Conservation (phyloP, 2,329 filamentous ascomycete species). For the Diplodia seriata region DNA sequence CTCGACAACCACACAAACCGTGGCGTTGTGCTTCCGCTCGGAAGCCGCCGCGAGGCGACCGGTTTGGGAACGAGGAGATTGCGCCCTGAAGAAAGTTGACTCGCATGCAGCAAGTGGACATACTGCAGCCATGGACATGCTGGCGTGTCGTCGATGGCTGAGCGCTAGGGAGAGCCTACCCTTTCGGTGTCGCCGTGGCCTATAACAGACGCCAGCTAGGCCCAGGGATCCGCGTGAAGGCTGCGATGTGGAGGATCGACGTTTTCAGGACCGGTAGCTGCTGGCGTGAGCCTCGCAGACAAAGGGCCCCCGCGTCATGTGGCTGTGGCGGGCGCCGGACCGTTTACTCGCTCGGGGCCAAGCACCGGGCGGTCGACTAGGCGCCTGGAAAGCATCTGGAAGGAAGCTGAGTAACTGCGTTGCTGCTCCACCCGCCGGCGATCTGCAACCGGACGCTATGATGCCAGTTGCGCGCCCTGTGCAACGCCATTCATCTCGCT, state of each 20-base stretch:
- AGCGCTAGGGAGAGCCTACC: conserved; percentile 13
- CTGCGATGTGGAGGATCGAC: conserved; percentile 28
- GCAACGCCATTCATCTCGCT: conserved; percentile 30
- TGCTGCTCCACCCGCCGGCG: conserved; percentile 19
- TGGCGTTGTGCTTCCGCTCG: conserved; percentile 19
- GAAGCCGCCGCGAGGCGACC: background rate
- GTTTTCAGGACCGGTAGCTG: conserved; percentile 27
- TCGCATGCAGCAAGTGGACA: conserved; percentile 17
- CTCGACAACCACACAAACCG: conserved; percentile 12
- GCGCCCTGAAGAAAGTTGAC: conserved; percentile 19
- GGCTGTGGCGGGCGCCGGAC: conserved; percentile 30
- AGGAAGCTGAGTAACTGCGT: conserved; percentile 20
- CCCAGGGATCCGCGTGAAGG: conserved; percentile 28
- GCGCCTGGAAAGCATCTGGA: conserved; percentile 18
- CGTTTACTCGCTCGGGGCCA: conserved; percentile 18
- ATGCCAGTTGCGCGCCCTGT: conserved; percentile 27
- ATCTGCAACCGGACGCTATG: conserved; percentile 28
- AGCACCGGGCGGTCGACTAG: conserved; percentile 22
- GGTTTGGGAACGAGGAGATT: conserved; percentile 23
- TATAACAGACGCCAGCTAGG: conserved; percentile 26
- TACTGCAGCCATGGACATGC: conserved; percentile 25
- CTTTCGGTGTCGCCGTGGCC: conserved; percentile 31
- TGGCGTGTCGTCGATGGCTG: conserved; percentile 28
- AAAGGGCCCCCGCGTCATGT: conserved; percentile 20
- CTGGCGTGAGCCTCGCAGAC: conserved; percentile 22